A percentile compares a stretch with the other conserved stretches of the same genome.
Evolutionary conservation across 805 yeast species (phyloP).

Genomic region (Cyberlindnera meyerae): DNA sequence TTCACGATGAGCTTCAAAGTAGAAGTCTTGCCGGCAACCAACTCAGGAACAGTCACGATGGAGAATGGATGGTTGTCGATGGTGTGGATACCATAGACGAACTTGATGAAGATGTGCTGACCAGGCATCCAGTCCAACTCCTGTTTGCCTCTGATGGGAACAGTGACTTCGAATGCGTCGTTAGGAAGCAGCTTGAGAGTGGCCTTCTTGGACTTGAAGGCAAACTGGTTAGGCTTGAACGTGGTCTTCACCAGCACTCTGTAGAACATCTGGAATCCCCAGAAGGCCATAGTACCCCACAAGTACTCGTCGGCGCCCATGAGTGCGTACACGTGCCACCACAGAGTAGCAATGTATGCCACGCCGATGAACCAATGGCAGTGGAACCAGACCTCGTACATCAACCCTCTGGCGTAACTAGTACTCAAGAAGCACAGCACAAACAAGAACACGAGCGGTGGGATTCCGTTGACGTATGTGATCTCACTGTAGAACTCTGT

Average conservation of each 20-base stretch:
- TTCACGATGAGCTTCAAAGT: constrained; percentile 40
- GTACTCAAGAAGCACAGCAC: constrained; percentile 41
- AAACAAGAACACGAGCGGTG: constrained; percentile 42
- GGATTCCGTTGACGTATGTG: constrained; percentile 38
- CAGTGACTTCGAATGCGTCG: constrained; percentile 33
- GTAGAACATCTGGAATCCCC: constrained; percentile 45
- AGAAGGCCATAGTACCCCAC: constrained; percentile 47
- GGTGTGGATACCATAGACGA: constrained; percentile 36
- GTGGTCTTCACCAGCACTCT: constrained; percentile 42
- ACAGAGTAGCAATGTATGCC: constrained; percentile 42
- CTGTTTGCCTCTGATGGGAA: constrained; percentile 20
- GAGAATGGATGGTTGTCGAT: constrained; percentile 57
- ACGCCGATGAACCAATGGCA: constrained; percentile 50
- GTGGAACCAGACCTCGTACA: constrained; percentile 47
- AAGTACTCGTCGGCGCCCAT: constrained; percentile 38
- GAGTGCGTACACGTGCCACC: constrained; percentile 37
- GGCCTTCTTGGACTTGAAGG: constrained; percentile 36
- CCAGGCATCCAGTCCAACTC: constrained; percentile 47
- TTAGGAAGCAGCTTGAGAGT: constrained; percentile 20
- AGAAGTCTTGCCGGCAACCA: constrained; percentile 22
- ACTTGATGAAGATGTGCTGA: constrained; percentile 49
- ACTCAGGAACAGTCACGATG: constrained; percentile 32
- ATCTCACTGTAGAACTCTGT: constrained; percentile 22
- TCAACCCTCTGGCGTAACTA: constrained; percentile 33
- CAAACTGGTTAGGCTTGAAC: constrained; percentile 38